Percentiles rank a stretch among this genome's conserved stretches.
Conservation (phyloP, 2,329 filamentous ascomycete genomes). For the Alternaria burnsii region DNA sequence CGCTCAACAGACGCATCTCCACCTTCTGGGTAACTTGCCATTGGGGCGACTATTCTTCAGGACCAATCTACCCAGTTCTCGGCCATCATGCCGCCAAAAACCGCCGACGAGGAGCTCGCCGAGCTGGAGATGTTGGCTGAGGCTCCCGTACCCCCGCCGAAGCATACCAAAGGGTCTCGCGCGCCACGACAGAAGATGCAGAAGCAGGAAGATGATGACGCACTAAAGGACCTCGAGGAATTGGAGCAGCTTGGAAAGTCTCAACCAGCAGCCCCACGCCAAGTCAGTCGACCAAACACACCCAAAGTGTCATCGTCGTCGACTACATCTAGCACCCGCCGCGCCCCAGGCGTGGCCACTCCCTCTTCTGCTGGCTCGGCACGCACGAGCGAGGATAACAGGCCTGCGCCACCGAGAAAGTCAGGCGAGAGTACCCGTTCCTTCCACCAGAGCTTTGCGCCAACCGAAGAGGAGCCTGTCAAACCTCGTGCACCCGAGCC, state of each 20-base stretch:
- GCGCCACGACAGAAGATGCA: conserved; percentile 53
- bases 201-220: conserved; percentile 71
- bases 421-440: conserved; percentile 80
- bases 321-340: conserved; percentile 52
- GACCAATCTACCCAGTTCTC: neutral
- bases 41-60: neutral
- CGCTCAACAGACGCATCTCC: neutral
- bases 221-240: conserved; percentile 86
- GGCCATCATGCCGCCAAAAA: conserved; percentile 49
- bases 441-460: conserved; percentile 75
- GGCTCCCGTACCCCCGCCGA: conserved; percentile 43
- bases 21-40: neutral
- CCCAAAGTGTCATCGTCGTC: conserved; percentile 69
- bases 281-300: conserved; percentile 76
- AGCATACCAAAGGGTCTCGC: conserved; percentile 55
- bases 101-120: conserved; percentile 59
- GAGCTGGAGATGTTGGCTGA: conserved; percentile 50
- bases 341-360: conserved; percentile 43
- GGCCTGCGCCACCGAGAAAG: conserved; percentile 65
- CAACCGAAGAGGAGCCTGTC: conserved; percentile 58
- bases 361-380: conserved; percentile 52
- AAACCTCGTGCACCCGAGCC: conserved; percentile 61
- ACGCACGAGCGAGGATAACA: conserved; percentile 72
- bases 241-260: conserved; percentile 62
- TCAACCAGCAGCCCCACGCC: conserved; percentile 67